Evolutionary conservation across 2,329 filamentous ascomycete species (phyloP).

Genomic region (Ceratocystis smalleyi): DNA sequence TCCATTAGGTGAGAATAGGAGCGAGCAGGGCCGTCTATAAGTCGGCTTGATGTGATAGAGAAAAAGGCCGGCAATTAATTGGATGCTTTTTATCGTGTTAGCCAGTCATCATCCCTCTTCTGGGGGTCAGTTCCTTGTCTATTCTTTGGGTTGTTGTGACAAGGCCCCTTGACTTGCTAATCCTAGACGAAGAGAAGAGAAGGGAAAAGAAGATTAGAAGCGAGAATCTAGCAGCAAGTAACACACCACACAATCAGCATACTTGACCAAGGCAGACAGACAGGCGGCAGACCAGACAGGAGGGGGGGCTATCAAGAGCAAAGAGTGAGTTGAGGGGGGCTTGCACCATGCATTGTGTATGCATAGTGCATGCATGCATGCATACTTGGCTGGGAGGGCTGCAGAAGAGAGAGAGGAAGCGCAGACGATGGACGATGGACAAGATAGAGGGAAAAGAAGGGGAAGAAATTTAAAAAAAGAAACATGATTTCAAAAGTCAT

Average conservation of each 20-base stretch:
- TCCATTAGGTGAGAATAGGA: not conserved
- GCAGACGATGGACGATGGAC: not conserved
- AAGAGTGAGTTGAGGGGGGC: too few species aligned
- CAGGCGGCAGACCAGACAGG: not conserved
- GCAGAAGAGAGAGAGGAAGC: not conserved
- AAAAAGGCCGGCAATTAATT: not conserved
- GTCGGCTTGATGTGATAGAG: not conserved
- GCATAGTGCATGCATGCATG: not conserved
- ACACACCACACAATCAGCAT: not conserved
- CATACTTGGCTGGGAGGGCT: not conserved
- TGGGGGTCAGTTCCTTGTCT: too few species aligned
- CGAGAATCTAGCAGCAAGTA: not conserved
- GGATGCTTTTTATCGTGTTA: not conserved
- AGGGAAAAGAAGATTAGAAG: not conserved
- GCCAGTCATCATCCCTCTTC: too few species aligned
- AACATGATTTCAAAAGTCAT: not conserved
- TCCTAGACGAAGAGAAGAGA: not conserved
- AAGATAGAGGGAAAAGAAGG: too few species aligned
- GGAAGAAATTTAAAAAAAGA: not conserved
- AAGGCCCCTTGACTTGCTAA: not conserved
- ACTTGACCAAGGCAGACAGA: not conserved
- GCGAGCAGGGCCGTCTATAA: slow-evolving; percentile 3
- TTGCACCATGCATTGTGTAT: not conserved
- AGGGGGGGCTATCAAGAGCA: not conserved
- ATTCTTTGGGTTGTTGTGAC: not conserved